These are phyloP conservation scores for Tephrocybe sp. DNA, from an alignment of 768 basidiomycete species.

Conservation along the genomic window DNA sequence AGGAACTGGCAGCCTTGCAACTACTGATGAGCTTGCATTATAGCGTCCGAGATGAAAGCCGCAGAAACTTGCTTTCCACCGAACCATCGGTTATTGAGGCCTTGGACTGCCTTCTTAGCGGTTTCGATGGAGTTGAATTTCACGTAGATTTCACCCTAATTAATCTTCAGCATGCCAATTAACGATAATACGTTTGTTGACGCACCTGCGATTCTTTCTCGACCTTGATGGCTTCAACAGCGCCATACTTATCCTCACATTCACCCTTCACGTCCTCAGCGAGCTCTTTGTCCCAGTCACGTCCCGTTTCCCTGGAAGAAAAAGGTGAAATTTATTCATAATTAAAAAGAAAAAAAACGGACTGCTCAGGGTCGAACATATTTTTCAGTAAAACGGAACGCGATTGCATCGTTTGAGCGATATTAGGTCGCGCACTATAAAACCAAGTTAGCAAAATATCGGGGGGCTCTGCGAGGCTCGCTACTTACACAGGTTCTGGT, in stretches of 20 bases:
- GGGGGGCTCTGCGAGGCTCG: conserved; percentile 3
- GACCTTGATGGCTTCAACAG: conserved; percentile 84
- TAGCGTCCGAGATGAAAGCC: conserved; percentile 86
- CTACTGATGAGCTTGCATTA: conserved; percentile 89
- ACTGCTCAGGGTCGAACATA: conserved; percentile 99
- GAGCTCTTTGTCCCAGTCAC: conserved; percentile 95
- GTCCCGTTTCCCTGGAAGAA: conserved; percentile 79
- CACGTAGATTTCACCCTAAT: conserved; percentile 94
- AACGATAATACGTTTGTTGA: neutral
- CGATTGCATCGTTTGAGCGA: conserved; percentile 86
- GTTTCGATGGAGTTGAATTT: conserved; percentile 80
- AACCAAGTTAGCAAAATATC: conserved; percentile 6
- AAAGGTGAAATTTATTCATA: neutral
- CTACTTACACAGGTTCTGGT: conserved; percentile 59
- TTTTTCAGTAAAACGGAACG: conserved; percentile 86
- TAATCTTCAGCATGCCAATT: neutral
- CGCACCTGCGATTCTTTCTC: conserved; percentile 89
- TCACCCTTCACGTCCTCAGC: conserved; percentile 96
- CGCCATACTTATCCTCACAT: conserved; percentile 88
- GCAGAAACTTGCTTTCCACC: conserved; percentile 89
- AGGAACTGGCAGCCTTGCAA: conserved; percentile 9
- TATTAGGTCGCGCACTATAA: conserved; percentile 67
- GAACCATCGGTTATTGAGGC: conserved; percentile 96
- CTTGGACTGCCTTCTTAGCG: conserved; percentile 82
- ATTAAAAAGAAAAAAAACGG: conserved; percentile 25